Base-by-base conservation (phyloP, 2,329 filamentous ascomycete genomes). In the Cordyceps fumosorosea region DNA sequence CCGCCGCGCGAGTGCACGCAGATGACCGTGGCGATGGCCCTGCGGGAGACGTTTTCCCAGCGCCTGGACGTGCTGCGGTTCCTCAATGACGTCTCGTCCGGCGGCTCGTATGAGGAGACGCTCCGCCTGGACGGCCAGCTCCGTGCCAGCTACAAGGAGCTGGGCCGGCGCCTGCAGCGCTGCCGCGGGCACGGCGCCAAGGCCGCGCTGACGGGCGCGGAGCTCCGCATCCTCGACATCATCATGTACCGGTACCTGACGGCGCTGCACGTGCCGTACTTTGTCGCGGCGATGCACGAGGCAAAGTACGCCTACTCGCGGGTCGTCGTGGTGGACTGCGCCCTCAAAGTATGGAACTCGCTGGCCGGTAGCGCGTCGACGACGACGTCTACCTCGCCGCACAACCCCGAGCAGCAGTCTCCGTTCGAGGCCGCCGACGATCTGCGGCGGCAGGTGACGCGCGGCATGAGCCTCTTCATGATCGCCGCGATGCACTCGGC, bases 221-320 rank as follows among this genome's bases (percentile, higher is more conserved):
- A 78, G n/a, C 67, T 77, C 5, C 75, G 77, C 3, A 66, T 81
- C 0, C 67, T 83, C 6, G 79, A 85, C 32, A 74, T 83, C 48
- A 69, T 84, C 24, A 75, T 85, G 64, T 77, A 81, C 29, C 80
- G 83, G 10, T 85, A 83, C 66, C 69, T 87, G 3, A 74, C 82
- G 6, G 74, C 79, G 0, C 74, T 89, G 0, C 85, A 89, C 67
- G 73, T 81, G 2, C 81, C 81, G 0, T 85, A 78, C 67, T 78
- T 80, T 29, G 69, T 69, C 0, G 67, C 73, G 0, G 72, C 78
- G 1, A 69, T 78, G 2, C 69, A 69, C 0, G 73, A 82, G 5
- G 73, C 78, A 1, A 67, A 74, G 3, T 84, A 79, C 63, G 79
- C 81, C 0, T 84, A 78, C 63, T 83, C 83, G 0, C 71, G 80